phyloP scores from a whole-genome alignment of 1,139 yeast genomes.

The Kodamaea arcana region DNA sequence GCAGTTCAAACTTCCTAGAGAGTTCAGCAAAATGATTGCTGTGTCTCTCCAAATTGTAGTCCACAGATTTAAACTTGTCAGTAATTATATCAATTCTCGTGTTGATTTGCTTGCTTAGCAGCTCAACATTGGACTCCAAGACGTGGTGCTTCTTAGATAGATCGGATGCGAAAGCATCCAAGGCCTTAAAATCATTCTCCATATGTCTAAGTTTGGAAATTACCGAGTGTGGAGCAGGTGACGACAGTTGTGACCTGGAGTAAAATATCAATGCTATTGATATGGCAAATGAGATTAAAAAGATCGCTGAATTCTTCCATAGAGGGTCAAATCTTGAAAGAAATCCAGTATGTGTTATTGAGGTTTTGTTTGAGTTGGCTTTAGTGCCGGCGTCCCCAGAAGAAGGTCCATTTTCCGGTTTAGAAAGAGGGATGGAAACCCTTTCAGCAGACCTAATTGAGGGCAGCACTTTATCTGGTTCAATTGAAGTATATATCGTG shows the following conservation, averaged over 20 bases:
- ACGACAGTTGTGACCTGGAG: background rate
- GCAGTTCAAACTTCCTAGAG: conserved; percentile 8
- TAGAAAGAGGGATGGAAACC: too few relatives aligned
- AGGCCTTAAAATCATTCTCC: conserved; percentile 16
- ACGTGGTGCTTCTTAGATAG: conserved; percentile 15
- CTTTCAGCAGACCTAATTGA: too few relatives aligned
- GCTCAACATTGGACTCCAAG: conserved; percentile 14
- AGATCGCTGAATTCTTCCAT: background rate
- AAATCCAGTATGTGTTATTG: background rate
- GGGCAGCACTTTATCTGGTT: too few relatives aligned
- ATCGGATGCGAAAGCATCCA: conserved; percentile 13
- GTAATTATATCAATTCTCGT: conserved; percentile 17
- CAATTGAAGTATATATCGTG: background rate
- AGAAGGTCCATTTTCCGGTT: too few relatives aligned
- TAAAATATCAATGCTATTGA: background rate
- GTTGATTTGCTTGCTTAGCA: conserved; percentile 12
- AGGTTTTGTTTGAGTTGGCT: too few relatives aligned
- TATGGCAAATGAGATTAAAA: background rate
- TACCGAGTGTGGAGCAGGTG: background rate
- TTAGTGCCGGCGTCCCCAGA: too few relatives aligned
- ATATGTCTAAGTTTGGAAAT: conserved; percentile 14
- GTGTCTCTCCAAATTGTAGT: conserved; percentile 8
- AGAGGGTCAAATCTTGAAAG: background rate
- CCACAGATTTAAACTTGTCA: conserved; percentile 14
- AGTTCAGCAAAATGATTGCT: conserved; percentile 11